Base-by-base conservation (phyloP, 2,329 filamentous ascomycete genomes). In the Epichloe scottii region DNA sequence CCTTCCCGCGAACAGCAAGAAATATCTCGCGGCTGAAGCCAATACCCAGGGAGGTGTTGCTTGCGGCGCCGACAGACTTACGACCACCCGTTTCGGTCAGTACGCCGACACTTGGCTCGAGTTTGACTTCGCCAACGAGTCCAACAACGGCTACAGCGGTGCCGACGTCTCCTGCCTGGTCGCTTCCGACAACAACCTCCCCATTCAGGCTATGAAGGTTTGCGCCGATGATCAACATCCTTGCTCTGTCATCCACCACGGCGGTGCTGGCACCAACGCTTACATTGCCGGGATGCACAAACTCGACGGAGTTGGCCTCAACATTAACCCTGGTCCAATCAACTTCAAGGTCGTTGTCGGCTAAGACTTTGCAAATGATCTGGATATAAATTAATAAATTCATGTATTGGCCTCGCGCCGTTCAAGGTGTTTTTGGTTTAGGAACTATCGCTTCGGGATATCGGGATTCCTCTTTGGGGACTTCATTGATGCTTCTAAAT, bases 81-180 rank as follows among this genome's bases (percentile, higher is more conserved):
- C n/a, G n/a, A n/a, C n/a, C n/a, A n/a, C n/a, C n/a, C n/a, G n/a
- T n/a, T n/a, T n/a, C n/a, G n/a, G 73, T 54, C 67, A 73, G 59
- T 71, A 64, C 52, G 67, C 68, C 48, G 63, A 65, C 55, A 68
- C 69, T 51, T 78, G 75, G 75, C 56, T 68, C 61, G 75, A 78
- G 67, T 72, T 70, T 49, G 75, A 78, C 64, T 69, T 71, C 45
- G 71, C 56, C 53, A 72, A 69, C 65, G 37, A 54, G 0, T 62
- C 62, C 63, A 78, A 78, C 69, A 50, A 57, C n/a, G 64, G 60
- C 51, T 75, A 71, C 70, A 75, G 71, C 3, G 75, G 75, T 40
- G 72, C 70, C 52, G 75, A 78, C 51, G 73, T 70, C 55, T 77
- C 73, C 4, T 69, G 68, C 53, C 68, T 78, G 10, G 71, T 75